These are phyloP conservation scores for Mollisia scopiformis DNA, from an alignment of 2,329 filamentous ascomycete species.

Conservation along the genomic window DNA sequence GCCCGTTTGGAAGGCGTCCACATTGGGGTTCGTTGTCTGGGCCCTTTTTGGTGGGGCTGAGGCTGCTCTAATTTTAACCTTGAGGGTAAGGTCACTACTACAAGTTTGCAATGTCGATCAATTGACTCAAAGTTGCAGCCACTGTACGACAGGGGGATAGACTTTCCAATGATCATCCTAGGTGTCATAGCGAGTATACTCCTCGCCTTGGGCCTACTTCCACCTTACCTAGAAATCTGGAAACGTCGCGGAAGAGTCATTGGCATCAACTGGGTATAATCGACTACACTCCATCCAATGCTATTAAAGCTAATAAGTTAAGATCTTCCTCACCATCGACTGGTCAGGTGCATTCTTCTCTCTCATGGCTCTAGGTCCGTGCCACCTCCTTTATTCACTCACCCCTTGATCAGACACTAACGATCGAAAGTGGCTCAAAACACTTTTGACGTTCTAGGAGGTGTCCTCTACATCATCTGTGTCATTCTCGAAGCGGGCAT, in stretches of 20 bases:
- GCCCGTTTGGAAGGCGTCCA: conserved; percentile 9
- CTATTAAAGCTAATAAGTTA: background rate
- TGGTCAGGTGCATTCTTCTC: conserved; percentile 12
- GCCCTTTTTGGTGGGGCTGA: conserved; percentile 4
- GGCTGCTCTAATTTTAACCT: conserved; percentile 7
- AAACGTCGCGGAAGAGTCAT: conserved; percentile 7
- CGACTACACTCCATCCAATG: background rate
- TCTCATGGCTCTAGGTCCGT: conserved; percentile 7
- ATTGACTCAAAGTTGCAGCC: background rate
- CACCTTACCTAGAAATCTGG: conserved; percentile 10
- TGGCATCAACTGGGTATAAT: conserved; percentile 6
- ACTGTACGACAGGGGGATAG: conserved; percentile 3
- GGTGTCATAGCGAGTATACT: conserved; percentile 12
- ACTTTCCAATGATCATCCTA: conserved; percentile 2
- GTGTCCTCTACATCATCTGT: conserved; percentile 8
- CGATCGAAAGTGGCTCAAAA: conserved; percentile 6
- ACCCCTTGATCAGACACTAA: background rate
- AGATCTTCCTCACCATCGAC: conserved; percentile 10
- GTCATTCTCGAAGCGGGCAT: conserved; percentile 9
- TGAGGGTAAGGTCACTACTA: background rate
- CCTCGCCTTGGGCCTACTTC: conserved; percentile 3
- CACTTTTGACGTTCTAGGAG: conserved; percentile 8
- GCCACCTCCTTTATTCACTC: background rate
- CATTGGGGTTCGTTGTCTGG: background rate
- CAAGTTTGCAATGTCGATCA: too few relatives aligned